Conservation (phyloP, 306 rosid genomes). For the Herpetospermum pedunculosum region DNA sequence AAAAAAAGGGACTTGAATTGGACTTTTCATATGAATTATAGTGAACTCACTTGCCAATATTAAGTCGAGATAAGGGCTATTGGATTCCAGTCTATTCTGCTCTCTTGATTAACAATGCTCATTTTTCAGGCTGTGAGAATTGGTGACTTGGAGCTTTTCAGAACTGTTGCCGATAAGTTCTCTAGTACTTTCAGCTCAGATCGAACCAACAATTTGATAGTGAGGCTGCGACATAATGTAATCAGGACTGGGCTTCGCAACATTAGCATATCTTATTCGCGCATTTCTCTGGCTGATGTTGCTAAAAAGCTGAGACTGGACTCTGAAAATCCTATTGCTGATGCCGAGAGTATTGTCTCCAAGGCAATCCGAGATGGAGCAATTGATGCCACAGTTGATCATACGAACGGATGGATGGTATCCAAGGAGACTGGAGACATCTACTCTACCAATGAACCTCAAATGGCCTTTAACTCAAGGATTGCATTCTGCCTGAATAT, state of each 20-base stretch:
- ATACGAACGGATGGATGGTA: constrained; percentile 76
- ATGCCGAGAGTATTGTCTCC: constrained; percentile 74
- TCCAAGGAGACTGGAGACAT: constrained; percentile 94
- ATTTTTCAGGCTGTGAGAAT: constrained; percentile 84
- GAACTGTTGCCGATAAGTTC: constrained; percentile 81
- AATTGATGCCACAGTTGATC: constrained; percentile 57
- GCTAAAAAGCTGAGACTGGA: constrained; percentile 90
- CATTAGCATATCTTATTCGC: constrained; percentile 90
- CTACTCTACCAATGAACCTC: constrained; percentile 87
- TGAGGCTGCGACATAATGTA: constrained; percentile 90
- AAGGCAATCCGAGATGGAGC: constrained; percentile 95
- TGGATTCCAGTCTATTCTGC: background rate
- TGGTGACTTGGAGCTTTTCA: constrained; percentile 94
- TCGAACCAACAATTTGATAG: constrained; percentile 90
- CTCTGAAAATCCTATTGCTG: constrained; percentile 49
- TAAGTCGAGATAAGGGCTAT: background rate
- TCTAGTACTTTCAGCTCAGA: constrained; percentile 61
- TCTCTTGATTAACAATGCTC: background rate
- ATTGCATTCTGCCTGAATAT: constrained; percentile 91
- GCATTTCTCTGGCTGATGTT: constrained; percentile 79
- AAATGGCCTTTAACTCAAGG: constrained; percentile 82
- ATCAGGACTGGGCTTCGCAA: constrained; percentile 94
- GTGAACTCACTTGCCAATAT: background rate
- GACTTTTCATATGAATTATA: background rate
- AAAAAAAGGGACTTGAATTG: background rate